These are phyloP conservation scores for Fraxinus anomala DNA, from an alignment of 257 asterid genomes.

Conservation along the genomic window DNA sequence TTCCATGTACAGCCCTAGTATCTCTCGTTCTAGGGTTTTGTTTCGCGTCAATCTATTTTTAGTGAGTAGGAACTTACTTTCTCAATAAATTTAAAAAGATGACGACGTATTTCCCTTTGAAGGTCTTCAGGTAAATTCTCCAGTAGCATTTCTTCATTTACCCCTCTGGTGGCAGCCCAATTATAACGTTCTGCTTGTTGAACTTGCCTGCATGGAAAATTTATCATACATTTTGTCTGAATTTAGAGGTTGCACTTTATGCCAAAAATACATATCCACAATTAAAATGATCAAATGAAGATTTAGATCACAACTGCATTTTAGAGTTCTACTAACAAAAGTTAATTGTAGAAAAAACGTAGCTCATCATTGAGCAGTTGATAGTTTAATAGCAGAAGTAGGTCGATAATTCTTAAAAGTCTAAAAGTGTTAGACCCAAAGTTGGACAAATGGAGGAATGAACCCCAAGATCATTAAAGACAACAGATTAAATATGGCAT, in stretches of 20 bases:
- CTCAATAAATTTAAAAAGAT: slow-evolving; percentile 75
- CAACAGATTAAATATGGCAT: not conserved
- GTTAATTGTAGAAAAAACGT: not conserved
- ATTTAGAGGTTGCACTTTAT: slow-evolving; percentile 3
- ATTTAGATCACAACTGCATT: not conserved
- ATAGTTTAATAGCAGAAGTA: not conserved
- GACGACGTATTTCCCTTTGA: slow-evolving; percentile 84
- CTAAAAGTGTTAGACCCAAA: no score
- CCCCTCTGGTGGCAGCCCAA: slow-evolving; percentile 98
- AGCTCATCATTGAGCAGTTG: not conserved
- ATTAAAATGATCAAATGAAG: not conserved
- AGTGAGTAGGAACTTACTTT: slow-evolving; percentile 50
- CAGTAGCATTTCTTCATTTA: slow-evolving; percentile 77
- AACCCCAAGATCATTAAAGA: not conserved
- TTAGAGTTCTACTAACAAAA: not conserved
- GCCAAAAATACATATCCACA: slow-evolving; percentile 1
- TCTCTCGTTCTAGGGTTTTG: not conserved
- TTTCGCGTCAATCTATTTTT: not conserved
- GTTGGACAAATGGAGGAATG: not conserved
- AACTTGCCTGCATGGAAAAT: slow-evolving; percentile 55
- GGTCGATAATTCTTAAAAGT: no score
- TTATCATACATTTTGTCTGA: not conserved
- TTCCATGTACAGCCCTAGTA: not conserved
- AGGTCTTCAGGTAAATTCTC: slow-evolving; percentile 95
- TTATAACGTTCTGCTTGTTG: slow-evolving; percentile 74